Percentiles rank a stretch among this genome's conserved stretches.
Conservation (phyloP, 768 basidiomycete species). For the Phylloporus scabripes region DNA sequence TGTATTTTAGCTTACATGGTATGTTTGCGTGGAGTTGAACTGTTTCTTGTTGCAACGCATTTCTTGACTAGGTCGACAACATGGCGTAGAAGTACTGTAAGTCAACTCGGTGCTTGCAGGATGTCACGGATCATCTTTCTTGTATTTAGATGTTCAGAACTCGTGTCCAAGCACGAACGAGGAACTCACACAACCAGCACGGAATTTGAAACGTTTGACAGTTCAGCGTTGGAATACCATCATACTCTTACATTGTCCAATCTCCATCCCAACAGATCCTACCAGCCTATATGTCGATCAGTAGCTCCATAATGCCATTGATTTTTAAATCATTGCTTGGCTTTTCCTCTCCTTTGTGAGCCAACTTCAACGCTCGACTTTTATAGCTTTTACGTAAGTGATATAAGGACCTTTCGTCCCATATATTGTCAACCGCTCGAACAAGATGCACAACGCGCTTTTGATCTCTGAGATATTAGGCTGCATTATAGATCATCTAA, state of each 20-base stretch:
- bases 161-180: background rate
- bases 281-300: too few species aligned
- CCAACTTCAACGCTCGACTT: too few species aligned
- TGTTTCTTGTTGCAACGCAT: background rate
- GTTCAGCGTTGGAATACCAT: too few species aligned
- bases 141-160: slow-evolving; percentile 2
- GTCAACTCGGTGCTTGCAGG: background rate
- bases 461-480: background rate
- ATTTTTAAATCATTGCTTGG: too few species aligned
- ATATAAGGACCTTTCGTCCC: too few species aligned
- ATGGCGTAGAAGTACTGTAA: too few species aligned
- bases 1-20: slow-evolving; percentile 13
- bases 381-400: too few species aligned
- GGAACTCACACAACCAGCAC: slow-evolving; percentile 10
- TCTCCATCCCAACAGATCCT: slow-evolving; percentile 1
- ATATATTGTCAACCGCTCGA: background rate
- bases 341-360: too few species aligned
- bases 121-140: slow-evolving; percentile 8
- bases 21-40: background rate
- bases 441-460: background rate
- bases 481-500: background rate
- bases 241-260: slow-evolving; percentile 5
- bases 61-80: too few species aligned
- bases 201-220: slow-evolving; percentile 5
- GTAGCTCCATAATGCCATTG: too few species aligned